These are phyloP conservation scores for Neurospora discreta DNA, from an alignment of 495 filamentous ascomycete species.

Conservation along the genomic window DNA sequence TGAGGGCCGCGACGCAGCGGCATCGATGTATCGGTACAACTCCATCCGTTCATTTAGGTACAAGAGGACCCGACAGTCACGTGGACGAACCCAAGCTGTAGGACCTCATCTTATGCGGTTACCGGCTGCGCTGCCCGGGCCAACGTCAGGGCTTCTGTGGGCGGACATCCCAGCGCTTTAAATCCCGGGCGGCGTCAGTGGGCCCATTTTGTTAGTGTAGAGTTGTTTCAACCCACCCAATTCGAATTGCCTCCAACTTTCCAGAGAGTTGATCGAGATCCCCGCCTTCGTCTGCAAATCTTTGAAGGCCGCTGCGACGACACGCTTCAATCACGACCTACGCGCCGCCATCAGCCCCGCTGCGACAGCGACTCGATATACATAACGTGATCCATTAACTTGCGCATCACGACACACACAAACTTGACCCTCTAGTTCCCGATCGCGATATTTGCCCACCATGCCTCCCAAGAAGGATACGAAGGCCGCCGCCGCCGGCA, in stretches of 20 bases:
- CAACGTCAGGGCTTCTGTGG: background rate
- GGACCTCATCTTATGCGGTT: background rate
- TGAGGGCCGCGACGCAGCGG: background rate
- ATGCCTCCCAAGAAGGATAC: slow-evolving; percentile 86
- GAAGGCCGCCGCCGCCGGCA: slow-evolving; percentile 32
- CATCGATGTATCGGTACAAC: slow-evolving; percentile 6
- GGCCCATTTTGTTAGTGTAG: background rate
- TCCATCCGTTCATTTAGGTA: background rate
- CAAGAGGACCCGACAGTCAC: slow-evolving; percentile 3
- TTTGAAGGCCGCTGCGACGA: background rate
- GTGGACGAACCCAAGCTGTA: slow-evolving; percentile 1
- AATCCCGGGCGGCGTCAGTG: background rate
- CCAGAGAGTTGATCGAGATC: background rate
- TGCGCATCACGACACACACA: background rate
- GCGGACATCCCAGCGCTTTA: background rate
- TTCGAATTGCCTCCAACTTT: background rate
- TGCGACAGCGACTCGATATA: background rate
- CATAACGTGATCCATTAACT: background rate
- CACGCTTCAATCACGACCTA: background rate
- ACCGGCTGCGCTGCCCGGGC: background rate
- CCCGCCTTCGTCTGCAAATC: background rate
- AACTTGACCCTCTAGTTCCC: background rate
- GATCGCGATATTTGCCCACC: slow-evolving; percentile 23
- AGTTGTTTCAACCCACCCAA: background rate
- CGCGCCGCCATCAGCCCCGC: background rate